A percentile compares a stretch with the other conserved stretches of the same genome.
Conservation (phyloP, 257 asterid species). For the Solanum tarapatanum region DNA sequence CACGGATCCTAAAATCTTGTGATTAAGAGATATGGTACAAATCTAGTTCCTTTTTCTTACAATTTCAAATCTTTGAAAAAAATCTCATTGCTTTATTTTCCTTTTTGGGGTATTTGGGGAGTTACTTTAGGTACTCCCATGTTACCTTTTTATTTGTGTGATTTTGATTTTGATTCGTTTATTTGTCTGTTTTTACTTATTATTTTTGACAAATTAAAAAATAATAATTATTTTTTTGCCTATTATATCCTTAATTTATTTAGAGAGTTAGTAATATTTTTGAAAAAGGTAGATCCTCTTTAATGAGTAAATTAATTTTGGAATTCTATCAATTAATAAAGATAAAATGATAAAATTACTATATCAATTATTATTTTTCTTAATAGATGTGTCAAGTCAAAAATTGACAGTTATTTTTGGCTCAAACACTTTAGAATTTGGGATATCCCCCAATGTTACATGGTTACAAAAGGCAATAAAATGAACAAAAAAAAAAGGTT, state of each 20-base stretch:
- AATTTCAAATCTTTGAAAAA: not conserved
- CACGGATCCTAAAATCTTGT: not conserved
- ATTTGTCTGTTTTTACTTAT: no score
- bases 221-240: no score
- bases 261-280: not conserved
- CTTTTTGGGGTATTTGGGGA: not conserved
- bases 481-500: not conserved
- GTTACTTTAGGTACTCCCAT: not conserved
- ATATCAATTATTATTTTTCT: no score
- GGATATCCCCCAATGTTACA: not conserved
- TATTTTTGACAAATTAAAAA: no score
- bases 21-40: not conserved
- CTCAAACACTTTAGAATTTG: not conserved
- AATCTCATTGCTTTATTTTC: not conserved
- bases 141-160: no score
- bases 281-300: no score
- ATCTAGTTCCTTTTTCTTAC: not conserved
- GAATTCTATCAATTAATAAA: no score
- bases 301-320: not conserved
- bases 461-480: not conserved
- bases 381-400: accelerated
- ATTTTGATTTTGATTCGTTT: no score
- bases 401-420: not conserved
- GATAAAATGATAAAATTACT: accelerated
- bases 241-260: no score